Base-by-base conservation (phyloP, 495 filamentous ascomycete species). In the Penicillium mononematosum region DNA sequence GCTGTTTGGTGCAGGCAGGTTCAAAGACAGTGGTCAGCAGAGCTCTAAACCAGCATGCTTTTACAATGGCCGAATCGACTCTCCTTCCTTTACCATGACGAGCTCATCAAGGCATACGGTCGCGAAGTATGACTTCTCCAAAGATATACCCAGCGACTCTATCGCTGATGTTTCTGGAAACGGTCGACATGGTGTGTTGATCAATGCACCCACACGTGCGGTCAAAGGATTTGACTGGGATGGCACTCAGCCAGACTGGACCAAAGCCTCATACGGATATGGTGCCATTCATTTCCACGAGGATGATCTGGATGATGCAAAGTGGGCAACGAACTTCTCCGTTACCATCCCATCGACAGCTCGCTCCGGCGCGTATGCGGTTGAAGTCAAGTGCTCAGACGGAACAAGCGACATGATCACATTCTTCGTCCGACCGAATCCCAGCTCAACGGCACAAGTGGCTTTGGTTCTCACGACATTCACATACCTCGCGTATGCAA, bases 401-500 rank as follows among this genome's bases (percentile, higher is more conserved):
- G 47, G 47, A 12, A 25, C 16, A 38, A n/a, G 31, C 29, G 47
- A 50, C 17, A 32, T 50, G 47, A 50, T 50, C 27, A 50, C 47
- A 5, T 50, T 55, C 55, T 67, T 56, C 51, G 60, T 61, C 36
- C 27, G 53, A 24, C 50, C 60, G 17, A 59, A 64, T 19, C 29
- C 29, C 1, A 32, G 9, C 1, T 50, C 47, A 5, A 50, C 12
- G 9, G 47, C 47, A 5, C 14, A 56, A n/a, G 61, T 64, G 27
- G 61, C 58, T 25, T 43, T 66, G 12, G 56, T 66, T 16, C 38
- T 62, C 27, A 50, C 64, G 2, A 69, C 66, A 0, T 63, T 70
- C 50, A 70, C 62, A 17, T 70, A 67, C 17, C 49, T 57, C 34
- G 67, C 65, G 2, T 70, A 70, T 51, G 67, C 67, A 9, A 70